Evolutionary conservation across 2,329 filamentous ascomycete genomes (phyloP), one percentile per base, ranked within the genome.

Genomic region (Xylaria sp.): DNA sequence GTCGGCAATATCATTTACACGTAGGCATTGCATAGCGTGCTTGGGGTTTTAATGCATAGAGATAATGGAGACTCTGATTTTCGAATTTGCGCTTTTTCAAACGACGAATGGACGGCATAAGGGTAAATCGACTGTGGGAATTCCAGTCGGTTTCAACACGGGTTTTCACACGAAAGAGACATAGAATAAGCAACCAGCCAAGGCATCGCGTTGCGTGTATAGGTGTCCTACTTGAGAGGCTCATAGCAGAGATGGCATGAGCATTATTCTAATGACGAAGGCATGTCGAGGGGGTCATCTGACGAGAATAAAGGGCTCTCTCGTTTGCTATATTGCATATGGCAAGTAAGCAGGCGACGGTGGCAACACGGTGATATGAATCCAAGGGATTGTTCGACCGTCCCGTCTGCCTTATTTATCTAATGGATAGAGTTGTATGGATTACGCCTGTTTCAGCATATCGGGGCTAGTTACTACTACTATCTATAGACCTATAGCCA

Each of bases 1-100:
- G 28, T 69, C 25, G 72, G 63, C 18, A 78, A 77, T 71, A 25
- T 76, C 46, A 55, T 76, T 60, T 74, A 70, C 60, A 72, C 70
- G 41, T 75, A 65, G 71, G 69, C 69, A 71, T 67, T 62, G 69
- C 71, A 69, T 71, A 46, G 69, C 69, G 64, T 69, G 69, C 62
- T 63, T 69, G 61, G 51, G 60, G 13, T 60, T 69, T 66, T 72
- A 69, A 69, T 73, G 69, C 69, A 73, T 73, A 72, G 64, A 72
- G 57, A 65, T 71, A 73, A 71, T 67, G 71, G 67, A 56, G 28
- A 72, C 69, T 67, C 67, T 67, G 66, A 66, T 69, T 72, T 72
- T 71, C 50, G 50, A 60, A 59, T 66, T 67, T 66, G 46, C 57
- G 51, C 52, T 63, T 69, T 60, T 70, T 54, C 59, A 60, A 69